phyloP scores from a whole-genome alignment of 2,329 filamentous ascomycete species.

The Aspergillus aculeatus region DNA sequence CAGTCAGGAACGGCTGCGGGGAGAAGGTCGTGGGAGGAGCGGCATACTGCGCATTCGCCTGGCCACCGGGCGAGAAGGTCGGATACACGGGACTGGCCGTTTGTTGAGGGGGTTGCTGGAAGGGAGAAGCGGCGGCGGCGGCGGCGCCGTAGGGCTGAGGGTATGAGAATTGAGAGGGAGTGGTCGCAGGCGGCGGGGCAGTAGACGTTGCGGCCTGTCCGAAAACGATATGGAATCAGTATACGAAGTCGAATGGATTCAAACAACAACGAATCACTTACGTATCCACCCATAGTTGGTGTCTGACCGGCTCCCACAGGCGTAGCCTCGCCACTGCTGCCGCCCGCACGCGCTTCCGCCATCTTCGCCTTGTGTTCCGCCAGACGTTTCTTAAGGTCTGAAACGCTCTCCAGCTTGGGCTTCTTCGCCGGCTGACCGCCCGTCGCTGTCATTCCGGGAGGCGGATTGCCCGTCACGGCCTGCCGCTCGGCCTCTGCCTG shows the following conservation, averaged over 20 bases:
- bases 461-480: conserved; percentile 78
- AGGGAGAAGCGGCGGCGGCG: conserved; percentile 36
- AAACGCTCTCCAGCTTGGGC: conserved; percentile 69
- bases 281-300: conserved; percentile 56
- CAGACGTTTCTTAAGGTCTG: conserved; percentile 76
- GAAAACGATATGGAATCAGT: conserved; percentile 10
- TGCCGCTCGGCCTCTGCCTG: conserved; percentile 80
- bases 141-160: conserved; percentile 40
- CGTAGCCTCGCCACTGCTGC: conserved; percentile 58
- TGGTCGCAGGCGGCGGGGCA: conserved; percentile 33
- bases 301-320: conserved; percentile 50
- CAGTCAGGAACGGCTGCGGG: conserved; percentile 29
- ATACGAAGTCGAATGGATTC: background rate
- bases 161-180: conserved; percentile 38
- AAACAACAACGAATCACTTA: conserved; percentile 47
- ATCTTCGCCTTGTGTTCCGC: conserved; percentile 71
- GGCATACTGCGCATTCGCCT: conserved; percentile 32
- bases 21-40: conserved; percentile 31
- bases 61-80: conserved; percentile 36
- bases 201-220: conserved; percentile 45
- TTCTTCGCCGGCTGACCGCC: conserved; percentile 56
- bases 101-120: conserved; percentile 45
- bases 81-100: conserved; percentile 39
- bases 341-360: conserved; percentile 59
- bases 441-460: conserved; percentile 56